Evolutionary conservation across 768 basidiomycete species (phyloP), one percentile per base, ranked within the genome.

Genomic region (Mycena polygramma): DNA sequence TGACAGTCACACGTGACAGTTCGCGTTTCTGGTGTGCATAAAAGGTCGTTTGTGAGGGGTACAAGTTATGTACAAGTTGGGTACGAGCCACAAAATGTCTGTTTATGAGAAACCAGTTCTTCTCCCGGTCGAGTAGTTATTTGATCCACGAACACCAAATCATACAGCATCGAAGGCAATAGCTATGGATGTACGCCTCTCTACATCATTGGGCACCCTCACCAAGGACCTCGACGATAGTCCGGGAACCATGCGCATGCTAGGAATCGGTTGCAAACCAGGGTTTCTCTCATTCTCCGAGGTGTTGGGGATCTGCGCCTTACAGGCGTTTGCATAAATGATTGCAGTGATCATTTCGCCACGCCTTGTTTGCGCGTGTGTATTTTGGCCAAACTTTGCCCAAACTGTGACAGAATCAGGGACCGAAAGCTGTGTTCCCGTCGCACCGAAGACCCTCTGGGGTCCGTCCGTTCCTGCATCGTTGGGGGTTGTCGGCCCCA

Each of bases 171-270:
- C 46, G 48, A 83, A 79, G 30, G 80, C 76, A 62, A 86, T 75
- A 70, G 72, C 75, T 71, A 89, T 86, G 20, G 80, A 83, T 9
- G 79, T 78, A 54, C 83, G 81, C 57, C 84, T 81, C 72, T 89
- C 87, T 58, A 82, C 79, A 45, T 83, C 83, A 62, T 86, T 86
- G 24, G 89, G 89, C 52, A 90, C 72, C 57, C 85, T 83, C 57
- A 89, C 80, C 14, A 88, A 83, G 22, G 83, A 81, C 54, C 80
- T 78, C 37, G 84, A 70, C 26, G 80, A 81, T 22, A 63, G 41
- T 10, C 67, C 68, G 37, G 57, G 30, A 22, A 62, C 65, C 36
- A 72, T 59, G n/a, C 63, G 59, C 66, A 69, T 69, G 57, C 55
- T 55, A 22, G 64, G 19, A 37, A 20, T 52, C 15, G 60, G 36